A percentile compares a stretch with the other conserved stretches of the same genome.
These are phyloP conservation scores for Eutypella sp. DNA, from an alignment of 2,329 filamentous ascomycete species.

Conservation along the genomic window DNA sequence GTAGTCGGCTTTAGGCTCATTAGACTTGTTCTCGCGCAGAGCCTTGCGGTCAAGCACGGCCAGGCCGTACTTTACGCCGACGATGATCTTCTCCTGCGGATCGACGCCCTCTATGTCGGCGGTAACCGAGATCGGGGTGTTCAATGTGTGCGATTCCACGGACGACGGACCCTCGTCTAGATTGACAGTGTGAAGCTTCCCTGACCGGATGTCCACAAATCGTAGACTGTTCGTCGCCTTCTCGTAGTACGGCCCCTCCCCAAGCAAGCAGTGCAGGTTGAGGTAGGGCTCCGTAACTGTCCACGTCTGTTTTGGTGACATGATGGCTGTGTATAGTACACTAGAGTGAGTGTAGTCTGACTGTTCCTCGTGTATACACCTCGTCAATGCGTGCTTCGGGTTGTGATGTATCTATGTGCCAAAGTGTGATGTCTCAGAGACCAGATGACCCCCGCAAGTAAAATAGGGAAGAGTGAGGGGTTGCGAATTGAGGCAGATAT, in stretches of 20 bases:
- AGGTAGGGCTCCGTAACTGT: conserved; percentile 51
- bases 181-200: conserved; percentile 67
- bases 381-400: too few relatives aligned
- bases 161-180: conserved; percentile 59
- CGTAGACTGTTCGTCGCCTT: conserved; percentile 59
- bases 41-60: conserved; percentile 67
- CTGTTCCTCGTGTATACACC: neutral
- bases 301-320: conserved; percentile 41
- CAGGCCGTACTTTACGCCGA: conserved; percentile 77
- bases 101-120: conserved; percentile 69
- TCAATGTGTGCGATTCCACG: conserved; percentile 49
- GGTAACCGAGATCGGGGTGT: conserved; percentile 59
- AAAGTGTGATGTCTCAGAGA: too few relatives aligned
- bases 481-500: too few relatives aligned
- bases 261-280: conserved; percentile 59
- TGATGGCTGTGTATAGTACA: conserved; percentile 23
- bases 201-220: conserved; percentile 78
- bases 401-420: too few relatives aligned
- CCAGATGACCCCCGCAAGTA: too few relatives aligned
- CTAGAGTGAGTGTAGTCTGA: neutral
- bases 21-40: conserved; percentile 47
- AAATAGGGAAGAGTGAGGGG: too few relatives aligned
- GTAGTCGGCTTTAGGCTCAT: too few relatives aligned
- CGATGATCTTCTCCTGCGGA: conserved; percentile 60
- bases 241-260: conserved; percentile 74